Percentiles rank a stretch among this genome's conserved stretches.
phyloP scores from a whole-genome alignment of 2,329 filamentous ascomycete species.

The Fusarium tanahbumbuense region DNA sequence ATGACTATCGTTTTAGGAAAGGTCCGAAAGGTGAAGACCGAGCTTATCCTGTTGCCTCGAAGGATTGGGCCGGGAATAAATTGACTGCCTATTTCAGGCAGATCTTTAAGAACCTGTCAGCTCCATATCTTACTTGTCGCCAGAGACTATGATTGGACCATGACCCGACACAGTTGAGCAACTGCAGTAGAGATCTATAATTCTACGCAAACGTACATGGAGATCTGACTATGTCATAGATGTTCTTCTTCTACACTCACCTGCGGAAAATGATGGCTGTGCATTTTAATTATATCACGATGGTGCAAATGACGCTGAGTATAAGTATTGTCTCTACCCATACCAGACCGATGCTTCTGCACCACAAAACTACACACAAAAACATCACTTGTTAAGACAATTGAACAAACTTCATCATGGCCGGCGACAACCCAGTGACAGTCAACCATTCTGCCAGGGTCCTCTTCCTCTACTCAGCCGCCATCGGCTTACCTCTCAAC shows the following conservation, averaged over 20 bases:
- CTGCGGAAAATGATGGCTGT: not conserved
- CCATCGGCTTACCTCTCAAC: not conserved
- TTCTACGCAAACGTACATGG: not conserved
- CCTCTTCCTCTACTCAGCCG: not conserved
- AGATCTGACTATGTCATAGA: not conserved
- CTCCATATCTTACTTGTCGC: not conserved
- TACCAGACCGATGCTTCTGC: rapidly evolving
- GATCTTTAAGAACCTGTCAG: rapidly evolving
- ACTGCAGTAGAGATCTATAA: not conserved
- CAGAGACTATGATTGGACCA: rapidly evolving
- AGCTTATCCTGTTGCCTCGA: not conserved
- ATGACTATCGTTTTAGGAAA: not conserved
- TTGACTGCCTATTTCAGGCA: not conserved
- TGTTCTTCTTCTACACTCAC: no score
- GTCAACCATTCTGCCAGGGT: not conserved
- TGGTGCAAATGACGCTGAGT: not conserved
- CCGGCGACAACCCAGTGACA: not conserved
- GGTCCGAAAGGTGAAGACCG: not conserved
- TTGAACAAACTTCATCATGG: not conserved
- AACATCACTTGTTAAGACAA: not conserved
- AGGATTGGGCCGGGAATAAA: not conserved
- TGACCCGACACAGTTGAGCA: not conserved
- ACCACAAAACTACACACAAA: not conserved
- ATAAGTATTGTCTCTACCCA: not conserved
- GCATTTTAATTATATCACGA: not conserved